phyloP scores from a whole-genome alignment of 108 stramenopile genomes.

The Chaetoceros tenuissimus region DNA sequence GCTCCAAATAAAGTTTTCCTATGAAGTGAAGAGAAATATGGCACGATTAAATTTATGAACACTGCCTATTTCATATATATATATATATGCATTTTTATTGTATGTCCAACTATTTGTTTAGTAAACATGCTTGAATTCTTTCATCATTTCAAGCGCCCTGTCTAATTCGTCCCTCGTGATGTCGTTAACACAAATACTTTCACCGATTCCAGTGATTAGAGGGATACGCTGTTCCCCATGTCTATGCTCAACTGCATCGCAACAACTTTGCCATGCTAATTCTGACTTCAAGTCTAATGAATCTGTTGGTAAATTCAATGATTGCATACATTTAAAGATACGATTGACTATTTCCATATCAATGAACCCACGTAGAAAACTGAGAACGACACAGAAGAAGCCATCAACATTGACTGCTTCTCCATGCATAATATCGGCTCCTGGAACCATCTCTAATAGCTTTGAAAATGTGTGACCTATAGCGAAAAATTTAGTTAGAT shows the following conservation, averaged over 20 bases:
- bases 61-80: too few relatives aligned
- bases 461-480: slow-evolving; percentile 92
- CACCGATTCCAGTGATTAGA: slow-evolving; percentile 85
- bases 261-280: slow-evolving; percentile 81
- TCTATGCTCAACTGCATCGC: slow-evolving; percentile 93
- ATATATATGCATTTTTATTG: too few relatives aligned
- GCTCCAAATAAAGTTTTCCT: too few relatives aligned
- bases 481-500: slow-evolving; percentile 3
- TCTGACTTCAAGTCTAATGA: slow-evolving; percentile 60
- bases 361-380: slow-evolving; percentile 82
- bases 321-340: slow-evolving; percentile 77
- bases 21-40: too few relatives aligned
- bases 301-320: slow-evolving; percentile 70
- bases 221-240: slow-evolving; percentile 92
- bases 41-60: too few relatives aligned
- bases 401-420: slow-evolving; percentile 97
- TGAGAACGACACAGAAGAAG: slow-evolving; percentile 87
- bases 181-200: slow-evolving; percentile 86
- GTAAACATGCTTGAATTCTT: slow-evolving; percentile 42
- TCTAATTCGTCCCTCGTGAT: slow-evolving; percentile 83
- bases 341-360: slow-evolving; percentile 72
- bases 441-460: slow-evolving; percentile 90
- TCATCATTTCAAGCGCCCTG: slow-evolving; percentile 65
- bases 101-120: too few relatives aligned
- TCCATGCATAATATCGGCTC: slow-evolving; percentile 93